These are phyloP conservation scores for Chrysanthemum lavandulifolium DNA, from an alignment of 129 eudicot genomes.

Conservation along the genomic window DNA sequence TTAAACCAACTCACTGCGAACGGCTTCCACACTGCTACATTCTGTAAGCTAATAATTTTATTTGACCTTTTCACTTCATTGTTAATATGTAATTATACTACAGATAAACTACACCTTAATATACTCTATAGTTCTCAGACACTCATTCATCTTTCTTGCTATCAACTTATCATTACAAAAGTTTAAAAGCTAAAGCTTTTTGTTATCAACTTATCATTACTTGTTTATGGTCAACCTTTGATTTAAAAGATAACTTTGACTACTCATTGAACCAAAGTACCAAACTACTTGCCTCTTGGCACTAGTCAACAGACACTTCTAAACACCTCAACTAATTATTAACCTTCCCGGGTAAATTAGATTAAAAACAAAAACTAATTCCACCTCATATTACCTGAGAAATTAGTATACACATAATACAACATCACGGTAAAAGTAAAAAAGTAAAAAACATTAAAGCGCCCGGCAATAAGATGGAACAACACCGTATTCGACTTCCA, in stretches of 20 bases:
- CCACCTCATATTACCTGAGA: neutral
- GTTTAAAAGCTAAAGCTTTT: too few relatives aligned
- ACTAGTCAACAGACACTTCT: conserved; percentile 17
- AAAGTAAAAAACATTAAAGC: neutral
- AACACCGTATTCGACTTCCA: conserved; percentile 53
- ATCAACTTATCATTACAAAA: too few relatives aligned
- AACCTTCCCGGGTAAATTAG: conserved; percentile 17
- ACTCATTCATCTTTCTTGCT: too few relatives aligned
- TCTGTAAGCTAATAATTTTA: too few relatives aligned
- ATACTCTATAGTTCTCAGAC: too few relatives aligned
- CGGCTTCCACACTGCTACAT: too few relatives aligned
- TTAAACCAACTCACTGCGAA: too few relatives aligned
- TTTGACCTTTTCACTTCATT: too few relatives aligned
- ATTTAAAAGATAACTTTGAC: neutral
- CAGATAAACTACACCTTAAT: too few relatives aligned
- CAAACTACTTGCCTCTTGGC: conserved; percentile 17
- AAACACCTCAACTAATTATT: conserved; percentile 13
- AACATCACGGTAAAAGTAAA: conserved; percentile 12
- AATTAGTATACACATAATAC: conserved; percentile 25
- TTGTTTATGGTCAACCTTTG: too few relatives aligned
- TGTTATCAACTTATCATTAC: too few relatives aligned
- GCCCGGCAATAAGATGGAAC: conserved; percentile 58
- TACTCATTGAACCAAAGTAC: neutral
- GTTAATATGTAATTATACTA: too few relatives aligned
- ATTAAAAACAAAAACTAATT: conserved; percentile 22